Evolutionary conservation across 2,329 filamentous ascomycete genomes (phyloP), one percentile per base, ranked within the genome.

Genomic region (Dendrostoma leiphaemia): DNA sequence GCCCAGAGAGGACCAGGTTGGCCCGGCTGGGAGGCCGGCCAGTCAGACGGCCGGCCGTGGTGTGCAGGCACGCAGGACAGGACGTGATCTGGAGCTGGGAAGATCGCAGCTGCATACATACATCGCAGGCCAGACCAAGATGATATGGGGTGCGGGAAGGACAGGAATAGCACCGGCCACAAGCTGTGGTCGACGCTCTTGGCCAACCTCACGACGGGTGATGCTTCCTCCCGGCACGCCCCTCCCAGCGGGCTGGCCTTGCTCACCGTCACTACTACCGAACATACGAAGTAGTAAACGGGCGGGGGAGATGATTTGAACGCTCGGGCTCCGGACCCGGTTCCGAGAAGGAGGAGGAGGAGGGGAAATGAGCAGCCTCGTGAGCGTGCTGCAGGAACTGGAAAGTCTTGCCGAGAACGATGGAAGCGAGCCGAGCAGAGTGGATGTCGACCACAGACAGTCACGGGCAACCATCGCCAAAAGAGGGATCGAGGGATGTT

Each of bases 91-190:
- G 32, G n/a, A 19, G 9, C 17, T 40, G 24, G 51, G 46, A 28
- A 48, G 32, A 48, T 26, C 17, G 23, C 10, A 29, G 45, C 45
- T 32, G 21, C 32, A 24, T 4, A 29, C 19, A 21, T 23, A 41
- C 21, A n/a, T n/a, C n/a, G n/a, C n/a, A n/a, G n/a, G n/a, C n/a
- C n/a, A n/a, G n/a, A n/a, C n/a, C n/a, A n/a, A n/a, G n/a, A n/a
- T 29, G 35, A 7, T n/a, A 29, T 28, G 21, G 26, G 19, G 23
- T 31, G 19, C 13, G 26, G 32, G 10, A 21, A 23, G 26, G n/a
- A 53, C 47, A 38, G 47, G 48, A 56, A 56, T 56, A 56, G 54
- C 38, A 56, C 49, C 54, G 38, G 17, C 43, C 31, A 21, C 43
- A 51, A 48, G 44, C 29, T 44, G 45, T 34, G n/a, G 31, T 35